phyloP scores from a whole-genome alignment of 2,329 filamentous ascomycete genomes.

The Beauveria sp. region DNA sequence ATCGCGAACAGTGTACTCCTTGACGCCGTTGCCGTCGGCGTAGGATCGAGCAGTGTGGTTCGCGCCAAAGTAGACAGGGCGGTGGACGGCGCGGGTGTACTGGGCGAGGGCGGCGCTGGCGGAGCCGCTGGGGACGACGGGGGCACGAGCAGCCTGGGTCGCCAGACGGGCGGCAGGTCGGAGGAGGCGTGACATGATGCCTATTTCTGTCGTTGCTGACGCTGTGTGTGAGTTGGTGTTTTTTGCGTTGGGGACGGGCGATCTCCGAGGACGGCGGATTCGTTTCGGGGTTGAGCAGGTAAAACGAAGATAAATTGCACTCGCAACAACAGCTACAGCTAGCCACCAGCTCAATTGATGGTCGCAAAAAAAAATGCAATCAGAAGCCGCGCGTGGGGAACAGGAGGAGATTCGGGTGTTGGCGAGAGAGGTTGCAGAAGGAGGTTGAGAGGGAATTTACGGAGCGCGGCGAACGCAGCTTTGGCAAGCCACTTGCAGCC shows the following conservation, averaged over 20 bases:
- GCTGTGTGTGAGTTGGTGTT: not conserved
- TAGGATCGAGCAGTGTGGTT: constrained; percentile 36
- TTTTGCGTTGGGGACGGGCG: not conserved
- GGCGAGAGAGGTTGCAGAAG: not conserved
- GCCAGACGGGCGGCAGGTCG: constrained; percentile 43
- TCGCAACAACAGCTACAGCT: constrained; percentile 1
- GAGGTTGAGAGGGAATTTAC: constrained; percentile 13
- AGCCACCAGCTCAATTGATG: constrained; percentile 2
- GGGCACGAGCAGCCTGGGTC: constrained; percentile 25
- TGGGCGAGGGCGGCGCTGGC: constrained; percentile 29
- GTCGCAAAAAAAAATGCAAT: not conserved
- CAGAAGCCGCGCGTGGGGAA: not conserved
- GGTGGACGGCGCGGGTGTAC: constrained; percentile 29
- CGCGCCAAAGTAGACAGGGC: constrained; percentile 31
- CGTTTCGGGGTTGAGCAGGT: not conserved
- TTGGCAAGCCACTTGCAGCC: not conserved
- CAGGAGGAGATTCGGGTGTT: not conserved
- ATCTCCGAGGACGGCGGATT: not conserved
- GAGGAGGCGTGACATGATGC: constrained; percentile 42
- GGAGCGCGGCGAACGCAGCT: constrained; percentile 12
- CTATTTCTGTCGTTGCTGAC: constrained; percentile 4
- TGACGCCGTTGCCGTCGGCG: constrained; percentile 54
- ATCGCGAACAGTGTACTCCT: constrained; percentile 95
- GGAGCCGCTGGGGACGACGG: constrained; percentile 21
- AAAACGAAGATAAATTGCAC: not conserved